These are phyloP conservation scores for Colletotrichum tropicale DNA, from an alignment of 2,329 filamentous ascomycete species.

Conservation along the genomic window DNA sequence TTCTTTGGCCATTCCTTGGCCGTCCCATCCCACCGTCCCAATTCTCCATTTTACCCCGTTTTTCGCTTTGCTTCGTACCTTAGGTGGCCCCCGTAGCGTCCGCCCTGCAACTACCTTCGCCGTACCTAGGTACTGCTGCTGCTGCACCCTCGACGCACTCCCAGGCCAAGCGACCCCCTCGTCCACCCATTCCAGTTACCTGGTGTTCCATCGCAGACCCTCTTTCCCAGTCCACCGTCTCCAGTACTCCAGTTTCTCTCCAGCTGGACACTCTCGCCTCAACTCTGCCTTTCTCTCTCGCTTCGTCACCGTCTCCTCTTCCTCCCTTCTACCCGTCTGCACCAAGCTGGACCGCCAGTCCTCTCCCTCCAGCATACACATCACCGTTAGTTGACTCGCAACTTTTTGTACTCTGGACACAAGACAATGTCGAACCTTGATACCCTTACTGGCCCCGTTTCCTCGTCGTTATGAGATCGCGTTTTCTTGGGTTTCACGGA, in stretches of 20 bases:
- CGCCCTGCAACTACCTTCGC: not conserved
- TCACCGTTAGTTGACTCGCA: not conserved
- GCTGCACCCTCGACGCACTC: not conserved
- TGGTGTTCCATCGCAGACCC: slow-evolving; percentile 15
- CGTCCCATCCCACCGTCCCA: not conserved
- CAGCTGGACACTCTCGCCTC: not conserved
- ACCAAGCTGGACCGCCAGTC: not conserved
- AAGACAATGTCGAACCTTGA: slow-evolving; percentile 11
- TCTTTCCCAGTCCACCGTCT: slow-evolving; percentile 10
- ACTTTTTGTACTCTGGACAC: not conserved
- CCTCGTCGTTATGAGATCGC: slow-evolving; percentile 15
- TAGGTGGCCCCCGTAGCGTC: not conserved
- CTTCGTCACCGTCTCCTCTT: not conserved
- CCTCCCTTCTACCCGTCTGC: not conserved
- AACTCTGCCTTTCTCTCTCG: not conserved
- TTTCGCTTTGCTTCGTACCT: not conserved
- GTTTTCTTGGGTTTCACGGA: not conserved
- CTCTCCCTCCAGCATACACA: not conserved
- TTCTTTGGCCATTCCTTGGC: not conserved
- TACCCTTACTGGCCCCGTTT: not conserved
- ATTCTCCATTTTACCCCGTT: slow-evolving; percentile 18
- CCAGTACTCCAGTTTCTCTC: not conserved
- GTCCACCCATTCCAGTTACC: slow-evolving; percentile 8
- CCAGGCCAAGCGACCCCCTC: not conserved
- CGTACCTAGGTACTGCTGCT: not conserved